Evolutionary conservation across 805 yeast genomes (phyloP).

Genomic region (Torulaspora maleeae): DNA sequence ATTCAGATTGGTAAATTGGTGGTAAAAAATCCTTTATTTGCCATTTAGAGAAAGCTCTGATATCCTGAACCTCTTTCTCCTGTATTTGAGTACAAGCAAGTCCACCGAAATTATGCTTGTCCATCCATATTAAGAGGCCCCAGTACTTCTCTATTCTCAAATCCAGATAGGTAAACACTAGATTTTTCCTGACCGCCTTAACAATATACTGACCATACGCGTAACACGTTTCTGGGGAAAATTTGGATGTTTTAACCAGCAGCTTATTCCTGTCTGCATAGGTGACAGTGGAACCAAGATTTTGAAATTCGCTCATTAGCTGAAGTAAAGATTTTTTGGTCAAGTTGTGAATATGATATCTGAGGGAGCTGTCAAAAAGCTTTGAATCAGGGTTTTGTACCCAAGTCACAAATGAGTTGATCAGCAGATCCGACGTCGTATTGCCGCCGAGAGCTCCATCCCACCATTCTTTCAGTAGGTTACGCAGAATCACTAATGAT

Average conservation of each 20-base stretch:
- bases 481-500: slow-evolving; percentile 64
- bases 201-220: slow-evolving; percentile 84
- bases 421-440: slow-evolving; percentile 73
- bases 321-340: slow-evolving; percentile 79
- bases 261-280: slow-evolving; percentile 76
- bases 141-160: slow-evolving; percentile 71
- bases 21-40: slow-evolving; percentile 75
- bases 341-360: slow-evolving; percentile 82
- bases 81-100: slow-evolving; percentile 41
- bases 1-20: slow-evolving; percentile 67
- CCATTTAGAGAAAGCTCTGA: slow-evolving; percentile 59
- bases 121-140: slow-evolving; percentile 97
- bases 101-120: slow-evolving; percentile 83
- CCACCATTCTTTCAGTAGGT: slow-evolving; percentile 88
- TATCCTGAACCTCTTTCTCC: slow-evolving; percentile 38
- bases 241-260: slow-evolving; percentile 67
- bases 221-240: slow-evolving; percentile 77
- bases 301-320: slow-evolving; percentile 66
- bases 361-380: slow-evolving; percentile 71
- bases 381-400: slow-evolving; percentile 68
- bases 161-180: slow-evolving; percentile 78
- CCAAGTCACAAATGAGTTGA: slow-evolving; percentile 81
- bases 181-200: slow-evolving; percentile 71
- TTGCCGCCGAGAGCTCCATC: slow-evolving; percentile 71
- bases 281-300: slow-evolving; percentile 73